Base-by-base conservation (phyloP, 2,329 filamentous ascomycete genomes). In the Colletotrichum navitas region DNA sequence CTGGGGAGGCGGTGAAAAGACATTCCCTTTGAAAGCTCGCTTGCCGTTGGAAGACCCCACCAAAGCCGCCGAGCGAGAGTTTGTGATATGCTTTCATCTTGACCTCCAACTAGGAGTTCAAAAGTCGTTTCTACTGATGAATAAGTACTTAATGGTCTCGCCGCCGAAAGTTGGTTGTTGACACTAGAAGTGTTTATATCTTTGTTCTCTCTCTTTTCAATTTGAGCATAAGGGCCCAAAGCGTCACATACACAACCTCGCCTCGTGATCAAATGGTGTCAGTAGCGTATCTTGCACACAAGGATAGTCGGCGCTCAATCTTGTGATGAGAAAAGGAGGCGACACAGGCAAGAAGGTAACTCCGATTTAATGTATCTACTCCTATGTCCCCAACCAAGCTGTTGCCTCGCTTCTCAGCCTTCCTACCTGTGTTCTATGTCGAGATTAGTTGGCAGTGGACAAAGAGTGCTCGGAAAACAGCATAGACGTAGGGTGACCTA, bases 1-100 rank as follows among this genome's bases (percentile, higher is more conserved):
- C 76, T 14, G 75, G 73, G 1, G 73, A 68, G 3, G 75, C 72
- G 62, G 74, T 76, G 76, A 78, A 78, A 78, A 75, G 77, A 78
- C 78, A 11, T 8, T 62, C 43, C 12, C 11, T 8, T 29, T 16
- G 21, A 5, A 18, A 11, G 14, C 2, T 5, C 18, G 26, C 24
- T 58, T 18, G 21, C 32, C 21, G 18, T 21, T 2, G 39, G 7
- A 59, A 43, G n/a, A 59, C 14, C 5, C n/a, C 11, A 29, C 11
- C 47, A 51, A 18, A 7, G 24, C 24, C 6, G 24, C 5, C 21
- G 24, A 29, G n/a, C 8, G 14, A 49, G 4, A 14, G 11, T 26
- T 26, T 26, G n/a, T 5, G 32, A 16, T n/a, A 29, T 32, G 49
- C 18, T 12, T 32, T 55, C 32, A 32, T 11, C 29, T n/a, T 34